Evolutionary conservation across 2,329 filamentous ascomycete genomes (phyloP), one percentile per base, ranked within the genome.

Genomic region (Diaporthe nobilis): DNA sequence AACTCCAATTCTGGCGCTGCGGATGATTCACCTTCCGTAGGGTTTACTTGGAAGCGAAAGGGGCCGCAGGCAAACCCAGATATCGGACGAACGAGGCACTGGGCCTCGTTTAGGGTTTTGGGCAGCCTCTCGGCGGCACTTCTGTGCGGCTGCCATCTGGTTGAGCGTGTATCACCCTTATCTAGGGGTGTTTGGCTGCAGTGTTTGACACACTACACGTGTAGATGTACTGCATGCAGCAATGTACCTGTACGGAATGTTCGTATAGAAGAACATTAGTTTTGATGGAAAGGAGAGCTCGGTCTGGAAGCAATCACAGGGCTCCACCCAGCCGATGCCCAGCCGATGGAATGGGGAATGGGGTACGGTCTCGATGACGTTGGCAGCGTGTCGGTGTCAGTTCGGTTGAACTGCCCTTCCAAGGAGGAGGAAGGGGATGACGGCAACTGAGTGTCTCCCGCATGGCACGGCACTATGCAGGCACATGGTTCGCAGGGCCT

Each of bases 61-160:
- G 44, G 65, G 65, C 63, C 31, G 47, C 65, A 39, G 65, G 47
- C 47, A 37, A 39, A 34, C 8, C n/a, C 47, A 28, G 47, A 39
- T 28, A 53, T 53, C 65, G 47, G 65, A 68, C 65, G 65, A 68
- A 68, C 65, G 65, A 68, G 65, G 65, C 34, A 53, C 31, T 68
- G 34, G 65, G 65, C 47, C 65, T 39, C 31, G 44, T 68, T 34
- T 68, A 28, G 63, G 34, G 31, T 37, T 25, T 67, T n/a, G 44
- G 63, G 17, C 58, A 42, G 57, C 34, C 39, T 44, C 63, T 51
- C 44, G 44, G 63, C 61, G 22, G 44, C 44, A 67, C 44, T 67
- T 67, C 63, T 67, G 63, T 67, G 63, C 44, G 63, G 22, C 20
- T 68, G 63, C 63, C 63, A 53, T 68, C 63, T 68, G 63, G 63